phyloP scores from a whole-genome alignment of 768 basidiomycete genomes.

The Paxillus rubicundulus region DNA sequence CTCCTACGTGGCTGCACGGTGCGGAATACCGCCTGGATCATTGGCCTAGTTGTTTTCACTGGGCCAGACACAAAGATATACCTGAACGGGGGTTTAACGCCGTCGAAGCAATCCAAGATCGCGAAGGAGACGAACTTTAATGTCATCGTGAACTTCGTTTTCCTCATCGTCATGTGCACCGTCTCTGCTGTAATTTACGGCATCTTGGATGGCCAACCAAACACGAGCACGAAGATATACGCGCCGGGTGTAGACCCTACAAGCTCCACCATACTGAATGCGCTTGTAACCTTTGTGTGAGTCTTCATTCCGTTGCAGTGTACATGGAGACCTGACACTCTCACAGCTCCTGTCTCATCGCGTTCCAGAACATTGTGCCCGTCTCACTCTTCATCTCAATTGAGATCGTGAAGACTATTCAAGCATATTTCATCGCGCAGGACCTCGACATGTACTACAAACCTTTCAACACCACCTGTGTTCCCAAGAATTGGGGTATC shows the following conservation, averaged over 20 bases:
- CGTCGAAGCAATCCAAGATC: slow-evolving; percentile 96
- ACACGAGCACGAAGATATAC: slow-evolving; percentile 71
- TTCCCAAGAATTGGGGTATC: slow-evolving; percentile 98
- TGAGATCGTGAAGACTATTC: slow-evolving; percentile 97
- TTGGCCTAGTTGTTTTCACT: slow-evolving; percentile 92
- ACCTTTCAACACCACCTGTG: slow-evolving; percentile 81
- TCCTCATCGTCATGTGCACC: slow-evolving; percentile 76
- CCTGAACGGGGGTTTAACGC: slow-evolving; percentile 89
- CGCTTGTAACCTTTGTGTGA: slow-evolving; percentile 87
- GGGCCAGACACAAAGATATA: slow-evolving; percentile 92
- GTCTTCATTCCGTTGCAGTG: slow-evolving; percentile 30
- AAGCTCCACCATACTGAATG: slow-evolving; percentile 60
- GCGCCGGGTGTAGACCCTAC: slow-evolving; percentile 68
- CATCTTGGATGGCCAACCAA: slow-evolving; percentile 53
- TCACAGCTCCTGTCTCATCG: slow-evolving; percentile 82
- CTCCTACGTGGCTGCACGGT: slow-evolving; percentile 88
- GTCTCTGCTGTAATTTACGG: slow-evolving; percentile 77
- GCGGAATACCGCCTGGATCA: slow-evolving; percentile 89
- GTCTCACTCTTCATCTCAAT: slow-evolving; percentile 96
- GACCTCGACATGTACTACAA: slow-evolving; percentile 96
- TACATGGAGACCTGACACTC: slow-evolving; percentile 5
- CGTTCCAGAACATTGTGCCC: slow-evolving; percentile 97
- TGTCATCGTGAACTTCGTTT: slow-evolving; percentile 87
- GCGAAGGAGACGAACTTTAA: slow-evolving; percentile 99
- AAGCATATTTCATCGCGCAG: slow-evolving; percentile 94